Percentiles rank a stretch among this genome's conserved stretches.
Conservation (phyloP, 345 rosid genomes). For the Xanthoceras sorbifolium region DNA sequence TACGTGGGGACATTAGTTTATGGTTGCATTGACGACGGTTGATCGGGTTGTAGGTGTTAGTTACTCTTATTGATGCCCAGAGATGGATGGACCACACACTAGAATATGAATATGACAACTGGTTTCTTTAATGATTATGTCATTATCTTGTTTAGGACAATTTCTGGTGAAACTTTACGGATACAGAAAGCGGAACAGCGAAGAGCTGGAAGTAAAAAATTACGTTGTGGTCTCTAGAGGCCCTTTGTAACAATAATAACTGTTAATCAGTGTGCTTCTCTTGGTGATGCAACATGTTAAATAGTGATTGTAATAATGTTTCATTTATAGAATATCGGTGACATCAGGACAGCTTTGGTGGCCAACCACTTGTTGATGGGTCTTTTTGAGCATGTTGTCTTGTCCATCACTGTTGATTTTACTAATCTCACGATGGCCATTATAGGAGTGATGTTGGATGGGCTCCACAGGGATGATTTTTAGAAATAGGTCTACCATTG, state of each 20-base stretch:
- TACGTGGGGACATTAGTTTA: constrained; percentile 15
- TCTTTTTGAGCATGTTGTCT: neutral
- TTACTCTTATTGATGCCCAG: constrained; percentile 12
- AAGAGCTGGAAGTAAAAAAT: neutral
- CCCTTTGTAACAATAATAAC: neutral
- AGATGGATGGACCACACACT: constrained; percentile 26
- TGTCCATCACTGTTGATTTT: neutral
- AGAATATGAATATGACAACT: neutral
- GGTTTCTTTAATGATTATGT: neutral
- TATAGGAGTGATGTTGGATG: neutral
- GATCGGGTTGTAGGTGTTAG: constrained; percentile 13
- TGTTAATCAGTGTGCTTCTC: neutral
- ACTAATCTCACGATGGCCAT: neutral
- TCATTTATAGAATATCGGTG: neutral
- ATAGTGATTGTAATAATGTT: neutral
- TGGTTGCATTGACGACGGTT: constrained; percentile 2
- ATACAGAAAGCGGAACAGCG: constrained; percentile 1
- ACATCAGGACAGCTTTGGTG: neutral
- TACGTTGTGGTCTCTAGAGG: constrained; percentile 4
- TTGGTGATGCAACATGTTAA: neutral
- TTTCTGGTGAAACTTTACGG: neutral
- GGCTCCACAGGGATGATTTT: constrained; percentile 4
- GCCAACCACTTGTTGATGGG: neutral
- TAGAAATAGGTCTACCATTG: neutral
- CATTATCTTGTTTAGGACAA: constrained; percentile 5